Evolutionary conservation across 192 early-diverging fungal species (phyloP).

Genomic region (Coemansia sp.): DNA sequence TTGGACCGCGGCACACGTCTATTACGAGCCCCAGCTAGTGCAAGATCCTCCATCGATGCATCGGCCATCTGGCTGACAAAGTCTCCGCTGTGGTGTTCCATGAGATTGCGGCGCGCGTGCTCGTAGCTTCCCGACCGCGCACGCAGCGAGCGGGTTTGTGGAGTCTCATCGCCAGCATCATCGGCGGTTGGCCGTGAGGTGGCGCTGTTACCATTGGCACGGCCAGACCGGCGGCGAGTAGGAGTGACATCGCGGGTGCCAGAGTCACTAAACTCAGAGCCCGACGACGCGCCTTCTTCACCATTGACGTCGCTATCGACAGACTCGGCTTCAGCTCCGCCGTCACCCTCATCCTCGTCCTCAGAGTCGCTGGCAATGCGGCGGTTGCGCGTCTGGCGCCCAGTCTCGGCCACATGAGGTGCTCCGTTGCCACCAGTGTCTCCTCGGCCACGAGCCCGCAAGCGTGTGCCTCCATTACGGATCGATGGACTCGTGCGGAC

Average conservation of each 20-base stretch:
- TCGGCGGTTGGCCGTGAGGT: background rate
- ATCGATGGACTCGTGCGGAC: background rate
- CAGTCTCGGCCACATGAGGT: background rate
- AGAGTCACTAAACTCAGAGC: slow-evolving; percentile 4
- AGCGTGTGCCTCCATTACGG: background rate
- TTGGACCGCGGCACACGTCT: slow-evolving; percentile 25
- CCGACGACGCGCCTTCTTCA: background rate
- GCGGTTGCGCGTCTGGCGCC: slow-evolving; percentile 30
- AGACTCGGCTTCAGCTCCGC: background rate
- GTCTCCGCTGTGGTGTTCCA: background rate
- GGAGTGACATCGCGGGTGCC: background rate
- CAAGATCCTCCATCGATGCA: slow-evolving; percentile 6
- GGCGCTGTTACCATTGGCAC: background rate
- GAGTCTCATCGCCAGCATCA: slow-evolving; percentile 8
- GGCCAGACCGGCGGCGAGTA: slow-evolving; percentile 3
- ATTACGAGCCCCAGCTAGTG: background rate
- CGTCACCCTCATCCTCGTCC: slow-evolving; percentile 4
- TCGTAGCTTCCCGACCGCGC: slow-evolving; percentile 9
- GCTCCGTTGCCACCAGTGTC: background rate
- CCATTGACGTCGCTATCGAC: background rate
- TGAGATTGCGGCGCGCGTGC: background rate
- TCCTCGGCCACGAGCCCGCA: slow-evolving; percentile 6
- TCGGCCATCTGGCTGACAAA: slow-evolving; percentile 6
- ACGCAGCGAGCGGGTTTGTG: background rate
- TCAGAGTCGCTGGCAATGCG: slow-evolving; percentile 49